Evolutionary conservation across 352 stramenopile genomes (phyloP).

Genomic region (Phytopythium mirpurense): DNA sequence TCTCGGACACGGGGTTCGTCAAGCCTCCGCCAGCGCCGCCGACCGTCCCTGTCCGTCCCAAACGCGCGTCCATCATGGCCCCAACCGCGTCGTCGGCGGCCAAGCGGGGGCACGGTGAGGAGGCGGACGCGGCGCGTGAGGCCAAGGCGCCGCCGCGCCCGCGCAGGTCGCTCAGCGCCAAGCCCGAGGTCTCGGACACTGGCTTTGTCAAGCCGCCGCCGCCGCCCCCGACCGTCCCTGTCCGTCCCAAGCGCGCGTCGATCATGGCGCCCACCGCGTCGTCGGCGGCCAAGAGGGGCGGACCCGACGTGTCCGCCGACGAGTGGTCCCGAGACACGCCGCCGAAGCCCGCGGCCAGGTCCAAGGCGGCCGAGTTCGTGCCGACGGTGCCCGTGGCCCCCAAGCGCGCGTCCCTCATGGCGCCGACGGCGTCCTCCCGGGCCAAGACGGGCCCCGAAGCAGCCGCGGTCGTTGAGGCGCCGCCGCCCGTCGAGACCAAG

Average conservation of each 20-base stretch:
- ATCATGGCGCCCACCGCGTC: conserved; percentile 26
- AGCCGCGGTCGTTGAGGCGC: neutral
- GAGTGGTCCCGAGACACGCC: conserved; percentile 3
- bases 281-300: conserved; percentile 17
- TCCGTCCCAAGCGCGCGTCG: conserved; percentile 24
- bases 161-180: neutral
- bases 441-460: conserved; percentile 24
- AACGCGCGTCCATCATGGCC: conserved; percentile 24
- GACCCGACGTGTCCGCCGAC: neutral
- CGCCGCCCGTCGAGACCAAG: conserved; percentile 8
- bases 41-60: conserved; percentile 20
- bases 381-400: conserved; percentile 12
- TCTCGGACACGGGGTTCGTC: conserved; percentile 12
- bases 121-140: neutral
- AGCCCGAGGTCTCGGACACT: conserved; percentile 7
- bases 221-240: conserved; percentile 16
- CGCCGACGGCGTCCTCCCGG: conserved; percentile 22
- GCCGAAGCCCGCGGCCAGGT: neutral
- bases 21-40: conserved; percentile 16
- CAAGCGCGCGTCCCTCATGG: conserved; percentile 29
- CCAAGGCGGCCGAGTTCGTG: conserved; percentile 3
- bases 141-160: neutral
- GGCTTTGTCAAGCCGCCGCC: conserved; percentile 20
- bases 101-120: neutral
- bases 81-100: conserved; percentile 10